These are phyloP conservation scores for Ilyonectria mors-panacis DNA, from an alignment of 2,329 filamentous ascomycete species.

Conservation along the genomic window DNA sequence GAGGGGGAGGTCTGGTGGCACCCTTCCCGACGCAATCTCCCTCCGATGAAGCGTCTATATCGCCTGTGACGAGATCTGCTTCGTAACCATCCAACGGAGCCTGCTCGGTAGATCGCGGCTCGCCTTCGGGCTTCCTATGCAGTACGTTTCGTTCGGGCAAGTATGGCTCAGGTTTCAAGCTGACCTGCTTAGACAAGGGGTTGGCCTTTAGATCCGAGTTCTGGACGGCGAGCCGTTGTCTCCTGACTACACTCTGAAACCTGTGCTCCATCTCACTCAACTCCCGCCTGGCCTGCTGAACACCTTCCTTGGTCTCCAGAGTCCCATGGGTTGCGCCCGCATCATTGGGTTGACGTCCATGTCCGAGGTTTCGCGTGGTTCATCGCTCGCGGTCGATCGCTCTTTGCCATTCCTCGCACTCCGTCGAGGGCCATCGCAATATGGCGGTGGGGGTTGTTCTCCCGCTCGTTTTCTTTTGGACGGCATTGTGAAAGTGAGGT, in stretches of 20 bases:
- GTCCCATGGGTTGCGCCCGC: constrained; percentile 9
- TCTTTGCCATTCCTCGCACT: constrained; percentile 47
- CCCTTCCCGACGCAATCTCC: constrained; percentile 53
- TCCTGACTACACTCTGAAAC: constrained; percentile 60
- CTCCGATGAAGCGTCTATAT: constrained; percentile 37
- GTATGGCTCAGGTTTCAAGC: constrained; percentile 27
- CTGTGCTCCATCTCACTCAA: constrained; percentile 65
- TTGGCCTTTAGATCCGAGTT: constrained; percentile 52
- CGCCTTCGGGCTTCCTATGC: constrained; percentile 19
- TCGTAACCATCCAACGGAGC: constrained; percentile 43
- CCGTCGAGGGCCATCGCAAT: constrained; percentile 43
- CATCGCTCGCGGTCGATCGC: background rate
- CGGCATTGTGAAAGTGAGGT: constrained; percentile 50
- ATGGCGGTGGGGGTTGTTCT: constrained; percentile 40
- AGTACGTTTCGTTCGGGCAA: constrained; percentile 13
- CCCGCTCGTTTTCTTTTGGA: constrained; percentile 56
- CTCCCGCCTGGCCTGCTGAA: constrained; percentile 60
- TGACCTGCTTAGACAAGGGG: background rate
- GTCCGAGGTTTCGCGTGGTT: background rate
- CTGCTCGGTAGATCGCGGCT: constrained; percentile 33
- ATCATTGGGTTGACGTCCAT: constrained; percentile 8
- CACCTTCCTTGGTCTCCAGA: constrained; percentile 41
- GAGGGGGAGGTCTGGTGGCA: constrained; percentile 75
- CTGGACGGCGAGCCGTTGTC: constrained; percentile 64
- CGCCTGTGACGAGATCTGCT: constrained; percentile 39